These are phyloP conservation scores for Trichosporon sp. DNA, from an alignment of 1,284 basidiomycete species.

Conservation along the genomic window DNA sequence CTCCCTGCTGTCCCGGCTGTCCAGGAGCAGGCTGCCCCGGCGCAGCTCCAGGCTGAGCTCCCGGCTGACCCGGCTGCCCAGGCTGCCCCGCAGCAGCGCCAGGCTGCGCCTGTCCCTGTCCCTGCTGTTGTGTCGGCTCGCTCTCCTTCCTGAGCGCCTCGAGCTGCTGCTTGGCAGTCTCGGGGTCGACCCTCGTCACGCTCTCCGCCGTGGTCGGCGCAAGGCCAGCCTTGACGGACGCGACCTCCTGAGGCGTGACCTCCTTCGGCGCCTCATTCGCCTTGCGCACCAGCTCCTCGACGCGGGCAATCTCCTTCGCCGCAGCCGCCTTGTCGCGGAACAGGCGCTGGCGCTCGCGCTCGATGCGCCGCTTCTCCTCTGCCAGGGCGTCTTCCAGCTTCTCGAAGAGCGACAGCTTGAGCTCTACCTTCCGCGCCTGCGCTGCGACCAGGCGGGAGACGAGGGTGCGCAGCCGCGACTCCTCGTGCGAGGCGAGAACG, in stretches of 20 bases:
- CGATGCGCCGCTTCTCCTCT: slow-evolving; percentile 57
- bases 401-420: slow-evolving; percentile 88
- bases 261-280: slow-evolving; percentile 22
- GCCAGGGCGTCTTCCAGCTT: slow-evolving; percentile 83
- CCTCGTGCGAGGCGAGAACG: slow-evolving; percentile 76
- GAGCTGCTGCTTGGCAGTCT: neutral
- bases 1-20: neutral
- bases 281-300: slow-evolving; percentile 37
- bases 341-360: slow-evolving; percentile 42
- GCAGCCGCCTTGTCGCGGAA: slow-evolving; percentile 44
- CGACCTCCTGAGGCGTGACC: slow-evolving; percentile 8
- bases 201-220: slow-evolving; percentile 18
- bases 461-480: slow-evolving; percentile 70
- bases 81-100: neutral
- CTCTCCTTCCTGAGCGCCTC: neutral
- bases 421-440: slow-evolving; percentile 85
- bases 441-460: slow-evolving; percentile 82
- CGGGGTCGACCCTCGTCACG: slow-evolving; percentile 3
- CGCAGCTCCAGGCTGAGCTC: neutral
- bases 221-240: slow-evolving; percentile 3
- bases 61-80: too few relatives aligned
- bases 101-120: neutral
- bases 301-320: slow-evolving; percentile 34
- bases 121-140: neutral
- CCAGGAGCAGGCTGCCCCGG: neutral